phyloP scores from a whole-genome alignment of 805 yeast species.

The Clavispora phyllophila region DNA sequence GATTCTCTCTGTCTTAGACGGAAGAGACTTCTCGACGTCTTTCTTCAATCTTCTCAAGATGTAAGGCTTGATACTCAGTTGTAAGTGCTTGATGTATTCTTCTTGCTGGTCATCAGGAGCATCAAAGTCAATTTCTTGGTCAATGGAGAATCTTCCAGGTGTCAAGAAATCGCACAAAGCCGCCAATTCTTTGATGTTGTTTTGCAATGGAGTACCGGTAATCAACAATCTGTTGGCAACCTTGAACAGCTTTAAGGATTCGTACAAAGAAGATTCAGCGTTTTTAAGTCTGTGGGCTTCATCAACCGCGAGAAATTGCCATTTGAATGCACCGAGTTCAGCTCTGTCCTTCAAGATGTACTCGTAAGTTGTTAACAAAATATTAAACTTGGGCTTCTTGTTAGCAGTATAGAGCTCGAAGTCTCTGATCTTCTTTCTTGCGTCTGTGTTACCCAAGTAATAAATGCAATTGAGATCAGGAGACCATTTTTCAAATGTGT shows the following conservation, averaged over 20 bases:
- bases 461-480: conserved; percentile 92
- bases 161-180: conserved; percentile 91
- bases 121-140: conserved; percentile 93
- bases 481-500: conserved; percentile 95
- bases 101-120: conserved; percentile 85
- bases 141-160: conserved; percentile 91
- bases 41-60: conserved; percentile 90
- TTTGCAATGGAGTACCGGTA: conserved; percentile 98
- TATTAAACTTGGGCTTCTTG: conserved; percentile 80
- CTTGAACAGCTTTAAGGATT: conserved; percentile 75
- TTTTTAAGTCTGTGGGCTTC: conserved; percentile 97
- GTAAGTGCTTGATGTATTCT: conserved; percentile 79
- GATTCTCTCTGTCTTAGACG: conserved; percentile 93
- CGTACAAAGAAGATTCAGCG: conserved; percentile 89
- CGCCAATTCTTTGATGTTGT: conserved; percentile 90
- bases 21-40: conserved; percentile 95
- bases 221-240: conserved; percentile 81
- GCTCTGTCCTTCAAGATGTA: conserved; percentile 84
- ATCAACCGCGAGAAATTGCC: conserved; percentile 98
- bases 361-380: conserved; percentile 92
- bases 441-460: conserved; percentile 85
- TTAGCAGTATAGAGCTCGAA: conserved; percentile 70
- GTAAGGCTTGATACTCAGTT: conserved; percentile 81
- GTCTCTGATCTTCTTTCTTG: conserved; percentile 77
- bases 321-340: conserved; percentile 75